Base-by-base conservation (phyloP, 768 basidiomycete species). In the Amanita rubescens region DNA sequence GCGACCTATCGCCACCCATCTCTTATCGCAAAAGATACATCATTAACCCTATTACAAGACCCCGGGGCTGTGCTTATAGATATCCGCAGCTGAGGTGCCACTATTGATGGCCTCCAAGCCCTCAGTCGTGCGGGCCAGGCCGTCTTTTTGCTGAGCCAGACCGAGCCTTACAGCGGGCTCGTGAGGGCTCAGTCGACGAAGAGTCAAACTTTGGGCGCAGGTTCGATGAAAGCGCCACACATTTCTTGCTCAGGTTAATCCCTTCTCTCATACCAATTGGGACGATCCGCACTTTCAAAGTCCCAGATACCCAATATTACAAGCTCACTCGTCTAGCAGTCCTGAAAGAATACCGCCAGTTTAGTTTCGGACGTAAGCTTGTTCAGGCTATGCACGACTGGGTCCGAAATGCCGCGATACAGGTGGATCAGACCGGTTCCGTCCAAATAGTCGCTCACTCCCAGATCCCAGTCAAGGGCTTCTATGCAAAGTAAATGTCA, bases 261-360 rank as follows among this genome's bases (percentile, higher is more conserved):
- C 81, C 83, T 15, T 82, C 81, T 5, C 66, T 75, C 39, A 69
- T 67, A 53, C 85, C 86, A 8, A 74, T 87, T 55, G 91, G 87
- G 58, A 90, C 87, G 20, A 80, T 90, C 49, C 80, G 89, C 48
- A 70, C 67, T 45, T 63, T 65, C 60, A 70, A 68, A 53, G 62
- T 66, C 47, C 70, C 69, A 30, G 69, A 63, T 38, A 59, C 54
- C 27, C 63, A 65, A 33, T 80, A 80, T 65, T 86, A 86, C 71
- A 90, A 91, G 70, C 80, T 94, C 53, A 76, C 75, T 57, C 80
- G 87, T 2, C 77, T 90, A 8, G 85, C 79, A 15, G 77, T 93
- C 35, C 76, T 85, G 59, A 77, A 79, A 58, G 74, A 77, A 1
- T 85, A 84, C 64, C 81, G 91, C 44, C 67, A 73, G 49, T 74